Evolutionary conservation across 345 rosid genomes (phyloP).

Genomic region (Acer negundo): DNA sequence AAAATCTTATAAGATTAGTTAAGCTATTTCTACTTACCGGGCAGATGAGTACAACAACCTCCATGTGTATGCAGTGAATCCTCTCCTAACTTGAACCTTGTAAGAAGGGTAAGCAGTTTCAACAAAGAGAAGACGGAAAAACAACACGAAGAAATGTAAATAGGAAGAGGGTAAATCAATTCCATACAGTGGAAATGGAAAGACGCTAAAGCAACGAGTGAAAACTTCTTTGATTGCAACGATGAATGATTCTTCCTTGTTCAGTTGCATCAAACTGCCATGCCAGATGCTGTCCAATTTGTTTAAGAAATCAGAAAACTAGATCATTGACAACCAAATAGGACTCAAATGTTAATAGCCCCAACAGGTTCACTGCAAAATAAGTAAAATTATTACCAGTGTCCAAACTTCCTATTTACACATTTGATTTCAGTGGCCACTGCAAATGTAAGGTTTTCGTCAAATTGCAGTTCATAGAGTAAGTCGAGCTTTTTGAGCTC

Average conservation of each 20-base stretch:
- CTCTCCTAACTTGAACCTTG: slow-evolving; percentile 45
- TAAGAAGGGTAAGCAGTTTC: slow-evolving; percentile 22
- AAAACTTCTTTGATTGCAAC: slow-evolving; percentile 42
- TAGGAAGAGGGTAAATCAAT: background rate
- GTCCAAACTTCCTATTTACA: slow-evolving; percentile 60
- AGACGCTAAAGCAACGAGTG: slow-evolving; percentile 35
- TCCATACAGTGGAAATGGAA: slow-evolving; percentile 31
- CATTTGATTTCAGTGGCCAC: slow-evolving; percentile 33
- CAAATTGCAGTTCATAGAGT: slow-evolving; percentile 58
- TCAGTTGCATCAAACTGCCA: slow-evolving; percentile 41
- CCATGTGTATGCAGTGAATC: slow-evolving; percentile 12
- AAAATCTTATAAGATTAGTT: background rate
- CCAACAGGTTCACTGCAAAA: background rate
- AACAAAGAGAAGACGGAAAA: slow-evolving; percentile 18
- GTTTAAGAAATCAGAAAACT: slow-evolving; percentile 16
- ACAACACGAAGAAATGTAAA: background rate
- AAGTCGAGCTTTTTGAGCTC: slow-evolving; percentile 55
- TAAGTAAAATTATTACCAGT: slow-evolving; percentile 49
- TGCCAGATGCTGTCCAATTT: slow-evolving; percentile 53
- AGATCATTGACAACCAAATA: background rate
- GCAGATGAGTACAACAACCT: slow-evolving; percentile 21
- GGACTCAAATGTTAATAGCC: background rate
- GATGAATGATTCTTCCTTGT: slow-evolving; percentile 36
- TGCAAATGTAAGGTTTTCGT: slow-evolving; percentile 38
- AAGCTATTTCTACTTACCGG: slow-evolving; percentile 36